Evolutionary conservation across 2,329 filamentous ascomycete genomes (phyloP), one percentile per base, ranked within the genome.

Genomic region (Colletotrichum australisinense): DNA sequence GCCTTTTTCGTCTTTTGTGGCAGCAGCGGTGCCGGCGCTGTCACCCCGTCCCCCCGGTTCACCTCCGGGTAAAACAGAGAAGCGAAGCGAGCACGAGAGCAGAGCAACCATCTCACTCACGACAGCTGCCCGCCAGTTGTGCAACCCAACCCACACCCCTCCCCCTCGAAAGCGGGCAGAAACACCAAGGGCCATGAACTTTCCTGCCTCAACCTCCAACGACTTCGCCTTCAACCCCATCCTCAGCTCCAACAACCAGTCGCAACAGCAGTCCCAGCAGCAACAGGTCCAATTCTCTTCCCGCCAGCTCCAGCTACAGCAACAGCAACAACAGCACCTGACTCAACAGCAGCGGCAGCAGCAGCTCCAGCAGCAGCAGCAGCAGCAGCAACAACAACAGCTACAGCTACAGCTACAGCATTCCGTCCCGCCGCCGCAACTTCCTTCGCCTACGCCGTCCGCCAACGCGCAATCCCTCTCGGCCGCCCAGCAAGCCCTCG

Each of bases 131-230:
- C n/a, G 71, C 71, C 71, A 73, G 71, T 73, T 73, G 71, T 46
- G 24, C 52, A 57, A 30, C 19, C 63, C n/a, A 35, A 12, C 53
- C 28, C 63, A 38, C 53, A 28, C 53, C 8, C 53, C 53, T 9
- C 63, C 52, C 30, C 19, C 38, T 42, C 38, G 38, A 56, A 49
- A 65, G 63, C 30, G 63, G 52, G 30, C 55, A 55, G 63, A 65
- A 22, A 67, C 56, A 67, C 57, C 63, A 52, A 65, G 28, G 72
- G 72, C 72, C 75, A 81, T 81, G 80, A 81, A 76, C 79, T 80
- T 81, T 79, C 78, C 76, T 74, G 74, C 79, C 74, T 77, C 79
- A 75, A 76, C 75, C 79, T 65, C 66, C 68, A 49, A 77, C 73
- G 35, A 75, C 74, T 49, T 66, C 76, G 72, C 67, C 78, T 80